Base-by-base conservation (phyloP, 495 filamentous ascomycete genomes). In the Neurospora sp. region DNA sequence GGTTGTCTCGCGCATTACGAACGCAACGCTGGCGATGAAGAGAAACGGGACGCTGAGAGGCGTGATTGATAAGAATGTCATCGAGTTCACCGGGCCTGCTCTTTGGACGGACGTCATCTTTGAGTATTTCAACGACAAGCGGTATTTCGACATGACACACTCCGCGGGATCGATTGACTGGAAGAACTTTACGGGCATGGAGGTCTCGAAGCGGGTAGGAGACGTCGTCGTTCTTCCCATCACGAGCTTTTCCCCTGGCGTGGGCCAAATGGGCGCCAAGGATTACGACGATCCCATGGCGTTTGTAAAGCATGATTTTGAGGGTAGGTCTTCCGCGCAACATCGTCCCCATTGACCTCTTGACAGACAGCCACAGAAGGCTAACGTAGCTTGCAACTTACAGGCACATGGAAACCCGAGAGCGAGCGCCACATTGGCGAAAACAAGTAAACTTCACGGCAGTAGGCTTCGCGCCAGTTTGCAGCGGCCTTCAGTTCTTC, bases 281-380 rank as follows among this genome's bases (percentile, higher is more conserved):
- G 94, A 96, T 71, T 86, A 89, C 15, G 94, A 98, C 77, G 91
- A 98, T 78, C 94, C 94, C 7, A 96, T 98, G 93, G 96, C 96
- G 5, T 98, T 97, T 85, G 96, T 99, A 72, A 93, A 97, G 83
- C 96, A 99, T 82, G 90, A 94, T 62, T 99, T 99, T 83, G 94
- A 95, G 86, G 96, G 96, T 98, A 80, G 45, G 74, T 73, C 45
- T 62, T 42, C 69, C 15, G 1, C 2, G 28, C 28, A 34, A 28
- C 43, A 5, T 28, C 31, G 39, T 39, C 39, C 54, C 45, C 71
- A 7, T 40, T 62, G 37, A 11, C 10, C 45, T 72, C 13, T 40
- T 62, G 37, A 11, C 10, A 38, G 10, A 28, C 9, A n/a, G 15
- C 17, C 5, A 43, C 48, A 17, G 31, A 42, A 39, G 4, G 72